Base-by-base conservation (phyloP, 257 asterid species). In the Coffea canephora region DNA sequence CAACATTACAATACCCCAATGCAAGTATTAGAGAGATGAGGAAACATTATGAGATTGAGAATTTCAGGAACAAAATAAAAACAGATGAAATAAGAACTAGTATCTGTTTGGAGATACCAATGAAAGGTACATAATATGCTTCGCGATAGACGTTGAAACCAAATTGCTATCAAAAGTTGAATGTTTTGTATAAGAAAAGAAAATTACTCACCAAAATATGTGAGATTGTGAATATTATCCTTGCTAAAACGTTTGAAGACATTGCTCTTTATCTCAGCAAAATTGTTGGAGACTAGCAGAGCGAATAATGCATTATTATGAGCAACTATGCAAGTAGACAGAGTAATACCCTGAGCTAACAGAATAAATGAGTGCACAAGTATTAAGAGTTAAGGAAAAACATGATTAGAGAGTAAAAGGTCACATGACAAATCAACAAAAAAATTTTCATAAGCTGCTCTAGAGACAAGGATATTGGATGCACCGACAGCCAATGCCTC, bases 261-360 rank as follows among this genome's bases (percentile, higher is more conserved):
- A 2, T 90, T 94, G 89, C 99, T 91, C 80, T 96, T 96, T 54
- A 96, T 96, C 92, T 96, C 99, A 16, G 97, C 94, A 85, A 96
- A 96, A 87, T 96, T 96, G 92, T 92, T 96, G 14, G 99, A 94
- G 77, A 96, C 93, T n/a, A 96, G 95, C 94, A 96, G 89, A 65
- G 97, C 96, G 78, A 94, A 90, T 79, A 96, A 86, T 69, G 98
- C 95, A 75, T 96, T 96, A 73, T 96, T 96, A 81, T 94, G 99
- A 82, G 99, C 93, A 92, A 94, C 98, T 87, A 96, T 94, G 82
- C 99, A 96, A 23, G 98, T 92, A 41, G 99, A 94, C 85, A 96
- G 76, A 67, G 99, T 91, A 76, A 94, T 91, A 43, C 97, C 98
- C 94, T 96, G 99, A 88, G 94, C 98, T 92, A 92, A 91, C 85